Base-by-base conservation (phyloP, 2,329 filamentous ascomycete genomes). In the Aspergillus costaricaensis region DNA sequence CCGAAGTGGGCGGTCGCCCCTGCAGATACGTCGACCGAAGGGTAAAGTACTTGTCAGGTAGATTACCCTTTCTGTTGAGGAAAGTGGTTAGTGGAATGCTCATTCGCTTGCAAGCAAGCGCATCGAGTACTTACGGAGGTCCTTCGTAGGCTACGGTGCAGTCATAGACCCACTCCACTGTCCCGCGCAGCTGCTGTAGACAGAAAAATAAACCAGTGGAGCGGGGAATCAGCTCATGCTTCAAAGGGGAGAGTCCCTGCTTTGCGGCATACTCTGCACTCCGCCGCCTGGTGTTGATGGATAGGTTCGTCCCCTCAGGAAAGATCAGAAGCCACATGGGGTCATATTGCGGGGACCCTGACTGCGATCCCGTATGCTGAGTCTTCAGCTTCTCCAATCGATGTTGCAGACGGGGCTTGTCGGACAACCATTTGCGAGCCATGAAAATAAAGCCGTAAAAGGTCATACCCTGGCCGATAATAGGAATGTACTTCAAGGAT, bases 101-200 rank as follows among this genome's bases (percentile, higher is more conserved):
- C 52, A 39, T 55, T 14, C 55, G 25, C 10, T 9, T 27, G 59
- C 27, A 55, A 8, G 12, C 10, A 5, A 19, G 43, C 23, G 38
- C 21, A 32, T 21, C 15, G 9, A 23, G n/a, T 44, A 89, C 91
- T 83, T 85, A 94, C 89, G 91, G 91, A 47, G 96, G 86, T 14
- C 95, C 94, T 77, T 97, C 94, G 72, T 99, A 99, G 4, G 92
- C 93, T 59, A 99, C 89, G 0, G 95, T 98, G 76, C 93, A 97
- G 67, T 88, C 86, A 67, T 88, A 88, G 1, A 88, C 77, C 80
- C 83, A 88, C 25, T 87, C 83, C n/a, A 86, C 84, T 0, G 84
- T 85, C 8, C 82, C 79, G 44, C 77, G 79, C 53, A 88, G 67
- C 65, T 88, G 82, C 59, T 87, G 82, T 50, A 88, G 69, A 68